phyloP scores from a whole-genome alignment of 495 filamentous ascomycete genomes.

The Achaetomiella virescens region DNA sequence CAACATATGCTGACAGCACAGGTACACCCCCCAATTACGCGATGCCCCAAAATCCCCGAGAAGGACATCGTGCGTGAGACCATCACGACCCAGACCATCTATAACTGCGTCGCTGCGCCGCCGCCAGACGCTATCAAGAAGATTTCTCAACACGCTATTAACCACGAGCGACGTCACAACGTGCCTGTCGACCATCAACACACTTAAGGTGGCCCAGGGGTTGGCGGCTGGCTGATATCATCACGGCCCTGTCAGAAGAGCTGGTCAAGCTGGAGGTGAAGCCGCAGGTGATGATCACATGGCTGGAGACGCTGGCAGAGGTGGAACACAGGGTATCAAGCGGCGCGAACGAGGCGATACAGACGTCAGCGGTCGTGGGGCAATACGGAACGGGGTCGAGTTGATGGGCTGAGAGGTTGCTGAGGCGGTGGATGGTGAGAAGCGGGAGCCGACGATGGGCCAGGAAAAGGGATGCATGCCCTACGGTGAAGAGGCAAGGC shows the following conservation, averaged over 20 bases:
- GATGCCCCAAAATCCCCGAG: slow-evolving; percentile 52
- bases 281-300: slow-evolving; percentile 76
- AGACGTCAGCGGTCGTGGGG: slow-evolving; percentile 92
- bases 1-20: slow-evolving; percentile 19
- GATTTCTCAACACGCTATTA: slow-evolving; percentile 77
- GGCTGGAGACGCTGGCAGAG: slow-evolving; percentile 87
- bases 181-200: slow-evolving; percentile 78
- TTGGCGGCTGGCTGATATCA: slow-evolving; percentile 89
- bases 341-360: slow-evolving; percentile 80
- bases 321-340: slow-evolving; percentile 87
- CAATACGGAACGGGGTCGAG: slow-evolving; percentile 80
- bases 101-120: slow-evolving; percentile 94
- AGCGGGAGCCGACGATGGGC: too few species aligned
- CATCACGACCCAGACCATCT: slow-evolving; percentile 89
- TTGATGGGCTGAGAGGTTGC: slow-evolving; percentile 42
- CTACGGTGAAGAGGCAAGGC: too few species aligned
- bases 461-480: too few species aligned
- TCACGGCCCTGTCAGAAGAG: slow-evolving; percentile 78
- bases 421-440: background rate
- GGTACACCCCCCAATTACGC: slow-evolving; percentile 61
- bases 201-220: slow-evolving; percentile 79
- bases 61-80: slow-evolving; percentile 63
- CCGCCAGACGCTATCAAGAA: slow-evolving; percentile 82
- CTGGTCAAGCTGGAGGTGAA: slow-evolving; percentile 78
- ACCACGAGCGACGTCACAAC: slow-evolving; percentile 77